These are phyloP conservation scores for Tetrapisispora taiwanensis DNA, from an alignment of 805 yeast genomes.

Conservation along the genomic window DNA sequence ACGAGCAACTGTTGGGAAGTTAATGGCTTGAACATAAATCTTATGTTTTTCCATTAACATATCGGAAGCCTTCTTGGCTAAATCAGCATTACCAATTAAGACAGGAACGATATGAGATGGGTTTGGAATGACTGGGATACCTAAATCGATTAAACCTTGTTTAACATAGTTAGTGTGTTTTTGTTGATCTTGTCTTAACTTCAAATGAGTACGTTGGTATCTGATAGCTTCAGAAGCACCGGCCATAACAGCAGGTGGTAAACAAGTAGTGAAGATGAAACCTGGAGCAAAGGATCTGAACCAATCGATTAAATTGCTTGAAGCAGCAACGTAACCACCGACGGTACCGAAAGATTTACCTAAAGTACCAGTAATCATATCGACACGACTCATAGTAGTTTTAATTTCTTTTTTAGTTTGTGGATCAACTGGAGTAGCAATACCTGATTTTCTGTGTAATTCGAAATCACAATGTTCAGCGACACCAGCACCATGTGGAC, in stretches of 20 bases:
- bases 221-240: conserved; percentile 85
- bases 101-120: conserved; percentile 97
- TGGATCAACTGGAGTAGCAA: conserved; percentile 37
- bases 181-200: conserved; percentile 78
- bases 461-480: conserved; percentile 93
- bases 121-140: conserved; percentile 93
- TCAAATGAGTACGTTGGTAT: conserved; percentile 66
- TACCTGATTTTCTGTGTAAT: conserved; percentile 61
- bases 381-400: conserved; percentile 64
- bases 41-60: conserved; percentile 69
- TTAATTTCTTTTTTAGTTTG: conserved; percentile 1
- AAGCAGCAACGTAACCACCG: conserved; percentile 96
- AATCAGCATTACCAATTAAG: conserved; percentile 85
- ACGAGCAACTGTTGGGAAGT: conserved; percentile 93
- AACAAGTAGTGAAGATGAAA: conserved; percentile 89
- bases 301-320: conserved; percentile 80
- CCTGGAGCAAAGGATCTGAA: conserved; percentile 94
- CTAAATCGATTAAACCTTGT: conserved; percentile 51
- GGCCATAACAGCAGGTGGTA: conserved; percentile 97
- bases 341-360: conserved; percentile 96
- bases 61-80: conserved; percentile 88
- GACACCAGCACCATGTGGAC: conserved; percentile 99
- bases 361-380: conserved; percentile 93
- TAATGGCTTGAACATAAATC: conserved; percentile 95
- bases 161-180: conserved; percentile 78